Percentiles rank a stretch among this genome's conserved stretches.
Conservation (phyloP, 2,329 filamentous ascomycete species). For the Zasmidium angulare region DNA sequence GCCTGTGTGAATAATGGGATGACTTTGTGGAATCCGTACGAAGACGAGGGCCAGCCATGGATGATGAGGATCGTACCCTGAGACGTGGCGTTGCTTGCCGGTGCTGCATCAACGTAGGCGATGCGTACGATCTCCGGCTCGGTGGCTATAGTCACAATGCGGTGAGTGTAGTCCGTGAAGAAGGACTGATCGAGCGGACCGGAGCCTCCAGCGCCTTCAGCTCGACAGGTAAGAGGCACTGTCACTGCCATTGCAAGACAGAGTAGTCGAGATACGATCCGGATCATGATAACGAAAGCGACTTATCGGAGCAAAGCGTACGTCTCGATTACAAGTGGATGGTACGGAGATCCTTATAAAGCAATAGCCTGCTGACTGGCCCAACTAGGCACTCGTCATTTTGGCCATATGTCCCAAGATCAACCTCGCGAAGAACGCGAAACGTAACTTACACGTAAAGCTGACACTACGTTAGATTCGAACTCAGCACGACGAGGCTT, state of each 20-base stretch:
- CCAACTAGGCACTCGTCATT: too few relatives aligned
- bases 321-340: too few relatives aligned
- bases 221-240: not conserved
- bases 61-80: not conserved
- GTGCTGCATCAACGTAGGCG: not conserved
- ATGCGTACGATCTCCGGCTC: not conserved
- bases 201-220: not conserved
- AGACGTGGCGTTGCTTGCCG: not conserved
- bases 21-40: not conserved
- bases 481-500: too few relatives aligned
- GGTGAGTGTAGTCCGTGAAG: not conserved
- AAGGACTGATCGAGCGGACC: not conserved
- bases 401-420: too few relatives aligned
- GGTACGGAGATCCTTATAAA: too few relatives aligned
- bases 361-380: too few relatives aligned
- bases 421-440: too few relatives aligned
- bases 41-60: not conserved
- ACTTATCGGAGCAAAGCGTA: too few relatives aligned
- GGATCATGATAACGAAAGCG: too few relatives aligned
- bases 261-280: not conserved
- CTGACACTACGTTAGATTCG: too few relatives aligned
- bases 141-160: not conserved
- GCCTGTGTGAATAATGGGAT: not conserved
- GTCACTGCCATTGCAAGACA: not conserved
- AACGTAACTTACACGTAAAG: too few relatives aligned